Percentiles rank a stretch among this genome's conserved stretches.
Evolutionary conservation across 2,329 filamentous ascomycete species (phyloP).

Genomic region (Ascochyta lentis): DNA sequence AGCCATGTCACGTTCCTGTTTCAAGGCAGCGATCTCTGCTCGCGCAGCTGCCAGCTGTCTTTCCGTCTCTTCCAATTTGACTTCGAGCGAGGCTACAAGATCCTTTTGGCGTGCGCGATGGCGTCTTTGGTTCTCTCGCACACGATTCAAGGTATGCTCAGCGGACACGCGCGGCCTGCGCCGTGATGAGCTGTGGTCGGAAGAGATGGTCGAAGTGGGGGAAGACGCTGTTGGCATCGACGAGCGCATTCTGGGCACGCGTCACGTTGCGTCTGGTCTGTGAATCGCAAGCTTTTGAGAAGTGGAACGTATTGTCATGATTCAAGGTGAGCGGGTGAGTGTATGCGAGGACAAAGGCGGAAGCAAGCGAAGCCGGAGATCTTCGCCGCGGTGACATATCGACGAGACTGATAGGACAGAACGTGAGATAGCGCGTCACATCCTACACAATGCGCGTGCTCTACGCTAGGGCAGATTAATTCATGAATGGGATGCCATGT

Average conservation of each 20-base stretch:
- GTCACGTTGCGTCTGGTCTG: not conserved
- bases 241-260: constrained; percentile 6
- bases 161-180: constrained; percentile 38
- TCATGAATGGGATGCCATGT: too few relatives aligned
- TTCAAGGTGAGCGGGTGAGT: not conserved
- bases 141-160: constrained; percentile 49
- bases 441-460: not conserved
- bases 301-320: not conserved
- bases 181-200: constrained; percentile 14
- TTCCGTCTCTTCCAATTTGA: constrained; percentile 40
- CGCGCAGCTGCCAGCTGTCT: constrained; percentile 32
- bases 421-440: too few relatives aligned
- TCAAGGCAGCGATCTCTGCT: constrained; percentile 36
- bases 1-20: constrained; percentile 23
- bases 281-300: not conserved
- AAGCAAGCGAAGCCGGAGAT: not conserved
- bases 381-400: constrained; percentile 21
- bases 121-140: constrained; percentile 61
- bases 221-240: constrained; percentile 8
- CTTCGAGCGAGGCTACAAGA: constrained; percentile 51
- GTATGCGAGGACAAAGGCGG: constrained; percentile 9
- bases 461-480: too few relatives aligned
- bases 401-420: constrained; percentile 37
- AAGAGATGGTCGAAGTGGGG: constrained; percentile 18
- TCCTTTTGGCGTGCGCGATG: constrained; percentile 56